These are phyloP conservation scores for Yamadazyma taylorii DNA, from an alignment of 1,139 yeast species.

Conservation along the genomic window DNA sequence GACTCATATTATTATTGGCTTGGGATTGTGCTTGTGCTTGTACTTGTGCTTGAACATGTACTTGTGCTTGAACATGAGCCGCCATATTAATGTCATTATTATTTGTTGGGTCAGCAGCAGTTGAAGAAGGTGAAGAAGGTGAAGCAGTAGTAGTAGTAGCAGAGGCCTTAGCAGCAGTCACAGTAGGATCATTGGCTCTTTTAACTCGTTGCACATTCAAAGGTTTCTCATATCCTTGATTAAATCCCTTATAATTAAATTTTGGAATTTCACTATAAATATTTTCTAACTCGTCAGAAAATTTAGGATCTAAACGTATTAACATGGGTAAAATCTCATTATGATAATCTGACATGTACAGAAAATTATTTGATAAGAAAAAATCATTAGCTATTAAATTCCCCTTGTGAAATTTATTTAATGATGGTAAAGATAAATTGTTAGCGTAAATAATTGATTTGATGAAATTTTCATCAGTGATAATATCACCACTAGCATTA, in stretches of 20 bases:
- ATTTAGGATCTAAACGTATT: conserved; percentile 28
- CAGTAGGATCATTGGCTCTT: conserved; percentile 1
- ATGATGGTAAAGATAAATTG: conserved; percentile 31
- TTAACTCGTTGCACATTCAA: conserved; percentile 14
- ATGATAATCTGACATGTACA: conserved; percentile 41
- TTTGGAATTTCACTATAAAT: conserved; percentile 33
- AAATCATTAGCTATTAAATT: conserved; percentile 39
- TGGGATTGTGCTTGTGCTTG: background rate
- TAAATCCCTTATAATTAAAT: conserved; percentile 35
- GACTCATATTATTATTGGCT: background rate
- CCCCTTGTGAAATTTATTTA: conserved; percentile 34
- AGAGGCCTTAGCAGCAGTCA: too few relatives aligned
- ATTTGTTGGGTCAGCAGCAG: background rate
- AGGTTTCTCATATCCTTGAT: conserved; percentile 30
- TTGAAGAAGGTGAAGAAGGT: background rate
- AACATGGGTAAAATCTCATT: conserved; percentile 39
- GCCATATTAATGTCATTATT: background rate
- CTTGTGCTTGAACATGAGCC: too few relatives aligned
- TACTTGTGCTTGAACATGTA: background rate
- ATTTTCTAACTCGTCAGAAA: conserved; percentile 32
- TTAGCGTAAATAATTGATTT: conserved; percentile 36
- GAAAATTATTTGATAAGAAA: conserved; percentile 36
- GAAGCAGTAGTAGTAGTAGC: background rate
- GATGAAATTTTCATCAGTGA: conserved; percentile 33
- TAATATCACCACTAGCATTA: conserved; percentile 22